Evolutionary conservation across 2,329 filamentous ascomycete species (phyloP), one percentile per base, ranked within the genome.

Genomic region (Aureobasidium subglaciale): DNA sequence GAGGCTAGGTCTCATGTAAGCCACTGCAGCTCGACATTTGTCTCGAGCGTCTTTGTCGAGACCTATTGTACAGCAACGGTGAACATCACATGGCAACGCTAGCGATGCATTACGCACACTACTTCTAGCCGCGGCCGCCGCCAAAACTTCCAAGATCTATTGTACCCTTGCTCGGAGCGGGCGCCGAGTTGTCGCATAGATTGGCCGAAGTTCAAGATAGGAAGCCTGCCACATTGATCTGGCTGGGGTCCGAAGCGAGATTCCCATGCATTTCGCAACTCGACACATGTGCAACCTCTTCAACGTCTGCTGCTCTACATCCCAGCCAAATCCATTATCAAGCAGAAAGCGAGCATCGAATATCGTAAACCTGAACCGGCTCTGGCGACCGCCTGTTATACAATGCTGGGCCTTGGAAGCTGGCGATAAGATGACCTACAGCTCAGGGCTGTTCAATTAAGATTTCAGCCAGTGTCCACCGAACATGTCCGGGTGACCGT

Each of bases 401-500:
- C 15, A 4, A 32, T 30, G 6, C 13, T 18, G 34, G 16, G 16
- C 5, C 4, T 15, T 10, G 15, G 9, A 4, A 29, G 41, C 24
- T 32, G 27, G 22, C 16, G 24, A 16, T 30, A 41, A 22, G 8
- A 16, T 25, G 4, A 30, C 27, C 25, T 16, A 11, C 5, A 48
- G 43, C 29, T 48, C 5, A 35, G 20, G 30, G 20, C 30, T 24
- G 8, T 18, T 20, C 4, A 25, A n/a, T 10, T 16, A 25, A 50
- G 22, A 29, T 9, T 27, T 38, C 34, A 18, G 32, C 22, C n/a
- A 13, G 27, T 11, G 42, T 20, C 18, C 4, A 16, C 46, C 46
- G 46, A 50, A 25, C 32, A 50, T 50, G 15, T 25, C 46, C 46
- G 46, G 9, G 10, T 27, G 13, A n/a, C 46, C 46, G 46, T 50